These are phyloP conservation scores for Ananas comosus DNA, from an alignment of 176 grass and related monocot genomes.

Conservation along the genomic window DNA sequence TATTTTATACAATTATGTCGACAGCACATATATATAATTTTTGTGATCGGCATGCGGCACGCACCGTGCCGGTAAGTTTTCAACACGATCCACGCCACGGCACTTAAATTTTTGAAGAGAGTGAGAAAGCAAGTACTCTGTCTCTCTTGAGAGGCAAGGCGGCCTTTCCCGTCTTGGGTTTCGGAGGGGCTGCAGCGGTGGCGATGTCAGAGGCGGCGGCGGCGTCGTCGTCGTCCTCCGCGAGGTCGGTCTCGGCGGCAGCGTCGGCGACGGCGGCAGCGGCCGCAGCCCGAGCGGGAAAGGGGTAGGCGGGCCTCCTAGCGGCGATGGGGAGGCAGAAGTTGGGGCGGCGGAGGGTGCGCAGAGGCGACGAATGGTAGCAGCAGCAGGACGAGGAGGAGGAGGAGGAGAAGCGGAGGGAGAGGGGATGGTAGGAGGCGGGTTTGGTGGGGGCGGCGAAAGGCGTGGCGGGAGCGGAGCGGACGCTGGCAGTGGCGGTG, in stretches of 20 bases:
- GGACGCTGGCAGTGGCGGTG: neutral
- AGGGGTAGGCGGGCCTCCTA: constrained; percentile 26
- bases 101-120: neutral
- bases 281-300: constrained; percentile 31
- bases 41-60: no score
- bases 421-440: constrained; percentile 17
- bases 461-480: constrained; percentile 6
- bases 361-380: constrained; percentile 28
- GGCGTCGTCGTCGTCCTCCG: constrained; percentile 28
- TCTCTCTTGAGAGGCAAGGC: constrained; percentile 82
- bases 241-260: constrained; percentile 30
- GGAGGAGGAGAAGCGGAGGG: constrained; percentile 19
- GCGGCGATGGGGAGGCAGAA: constrained; percentile 34
- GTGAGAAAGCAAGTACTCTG: constrained; percentile 36
- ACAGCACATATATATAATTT: no score
- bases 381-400: constrained; percentile 16
- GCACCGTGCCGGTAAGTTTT: no score
- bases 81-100: no score
- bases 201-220: constrained; percentile 14
- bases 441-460: neutral
- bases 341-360: constrained; percentile 23
- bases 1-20: no score
- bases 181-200: constrained; percentile 38
- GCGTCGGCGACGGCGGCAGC: constrained; percentile 33
- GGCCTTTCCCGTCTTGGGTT: constrained; percentile 83